phyloP scores from a whole-genome alignment of 257 asterid species.

The Asclepias syriaca region DNA sequence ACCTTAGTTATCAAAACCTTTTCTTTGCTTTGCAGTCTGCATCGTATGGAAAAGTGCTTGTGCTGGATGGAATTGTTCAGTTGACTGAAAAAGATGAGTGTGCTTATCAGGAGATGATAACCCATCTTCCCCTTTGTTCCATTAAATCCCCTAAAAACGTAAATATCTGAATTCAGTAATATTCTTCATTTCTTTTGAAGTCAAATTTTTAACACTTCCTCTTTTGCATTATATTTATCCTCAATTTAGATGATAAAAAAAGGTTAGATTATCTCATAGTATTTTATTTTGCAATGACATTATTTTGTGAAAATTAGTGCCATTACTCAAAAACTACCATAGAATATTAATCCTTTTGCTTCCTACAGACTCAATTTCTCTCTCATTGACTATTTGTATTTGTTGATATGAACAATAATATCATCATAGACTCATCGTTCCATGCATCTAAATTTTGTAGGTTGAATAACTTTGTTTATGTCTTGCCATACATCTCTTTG shows the following conservation, averaged over 20 bases:
- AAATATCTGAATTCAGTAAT: slow-evolving; percentile 16
- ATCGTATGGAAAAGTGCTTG: slow-evolving; percentile 87
- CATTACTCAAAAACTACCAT: neutral
- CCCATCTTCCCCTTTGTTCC: slow-evolving; percentile 96
- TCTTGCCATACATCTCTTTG: neutral
- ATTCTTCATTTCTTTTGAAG: neutral
- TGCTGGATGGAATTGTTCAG: slow-evolving; percentile 94
- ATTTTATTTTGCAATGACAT: neutral
- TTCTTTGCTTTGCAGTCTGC: slow-evolving; percentile 47
- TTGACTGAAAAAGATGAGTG: slow-evolving; percentile 98
- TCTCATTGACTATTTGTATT: neutral
- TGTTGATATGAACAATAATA: neutral
- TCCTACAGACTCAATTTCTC: neutral
- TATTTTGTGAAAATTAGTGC: neutral
- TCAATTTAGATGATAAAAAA: neutral
- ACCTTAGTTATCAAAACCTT: neutral
- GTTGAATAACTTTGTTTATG: neutral
- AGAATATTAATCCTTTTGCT: neutral
- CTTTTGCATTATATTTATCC: neutral
- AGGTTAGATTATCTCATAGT: neutral
- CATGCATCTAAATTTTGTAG: neutral
- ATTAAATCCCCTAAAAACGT: slow-evolving; percentile 76
- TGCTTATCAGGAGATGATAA: slow-evolving; percentile 98
- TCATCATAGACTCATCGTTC: neutral
- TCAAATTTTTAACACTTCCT: neutral